Evolutionary conservation across 192 early-diverging fungal species (phyloP).

Genomic region (Chytriomyces confervae): DNA sequence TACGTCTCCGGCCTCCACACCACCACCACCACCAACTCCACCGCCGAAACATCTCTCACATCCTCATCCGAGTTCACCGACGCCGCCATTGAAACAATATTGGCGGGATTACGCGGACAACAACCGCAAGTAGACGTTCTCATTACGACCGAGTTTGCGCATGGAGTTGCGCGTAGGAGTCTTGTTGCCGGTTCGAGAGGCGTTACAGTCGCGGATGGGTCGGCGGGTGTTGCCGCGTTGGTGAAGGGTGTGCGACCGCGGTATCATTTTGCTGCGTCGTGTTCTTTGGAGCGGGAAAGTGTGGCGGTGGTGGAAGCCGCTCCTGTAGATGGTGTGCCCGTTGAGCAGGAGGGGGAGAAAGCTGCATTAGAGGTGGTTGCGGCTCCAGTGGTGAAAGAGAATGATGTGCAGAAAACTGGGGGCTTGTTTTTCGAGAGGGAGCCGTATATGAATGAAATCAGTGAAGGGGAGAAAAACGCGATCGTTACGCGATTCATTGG

Average conservation of each 20-base stretch:
- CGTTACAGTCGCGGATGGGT: constrained; percentile 27
- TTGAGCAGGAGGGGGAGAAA: constrained; percentile 6
- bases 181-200: constrained; percentile 1
- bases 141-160: constrained; percentile 84
- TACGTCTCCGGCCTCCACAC: constrained; percentile 56
- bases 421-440: constrained; percentile 81
- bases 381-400: constrained; percentile 20
- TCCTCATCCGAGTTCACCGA: not conserved
- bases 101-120: not conserved
- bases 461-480: constrained; percentile 45
- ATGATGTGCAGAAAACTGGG: no score
- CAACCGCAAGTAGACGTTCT: constrained; percentile 73
- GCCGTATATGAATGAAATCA: constrained; percentile 71
- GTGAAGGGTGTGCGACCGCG: constrained; percentile 70
- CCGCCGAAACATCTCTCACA: not conserved
- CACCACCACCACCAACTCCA: constrained; percentile 44
- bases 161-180: not conserved
- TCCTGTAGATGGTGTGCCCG: no score
- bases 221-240: constrained; percentile 51
- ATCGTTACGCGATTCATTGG: constrained; percentile 84
- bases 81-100: not conserved
- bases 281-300: not conserved
- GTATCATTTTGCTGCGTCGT: constrained; percentile 81
- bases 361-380: constrained; percentile 10
- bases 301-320: no score